These are phyloP conservation scores for Jamesozyma lodderae DNA, from an alignment of 805 yeast species.

Conservation along the genomic window DNA sequence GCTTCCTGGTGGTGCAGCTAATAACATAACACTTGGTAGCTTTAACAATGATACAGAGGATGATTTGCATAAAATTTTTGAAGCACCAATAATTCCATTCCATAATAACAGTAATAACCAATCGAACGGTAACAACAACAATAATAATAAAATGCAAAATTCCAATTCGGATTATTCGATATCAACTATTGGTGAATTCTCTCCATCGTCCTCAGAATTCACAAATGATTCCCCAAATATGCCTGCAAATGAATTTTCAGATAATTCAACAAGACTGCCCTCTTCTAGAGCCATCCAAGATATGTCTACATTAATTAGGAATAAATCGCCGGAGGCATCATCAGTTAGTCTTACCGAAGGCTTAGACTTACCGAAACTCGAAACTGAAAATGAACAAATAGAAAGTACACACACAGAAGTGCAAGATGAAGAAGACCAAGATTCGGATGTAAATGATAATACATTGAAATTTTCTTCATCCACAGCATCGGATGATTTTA, in stretches of 20 bases:
- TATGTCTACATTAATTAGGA: constrained; percentile 31
- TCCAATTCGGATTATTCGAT: constrained; percentile 31
- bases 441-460: background rate
- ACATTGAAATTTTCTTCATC: constrained; percentile 8
- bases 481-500: constrained; percentile 19
- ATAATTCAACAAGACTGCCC: constrained; percentile 27
- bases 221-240: constrained; percentile 33
- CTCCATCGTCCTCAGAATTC: constrained; percentile 39
- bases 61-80: constrained; percentile 20
- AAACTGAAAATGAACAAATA: background rate
- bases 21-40: too few species aligned
- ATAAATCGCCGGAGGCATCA: background rate
- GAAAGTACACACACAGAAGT: background rate
- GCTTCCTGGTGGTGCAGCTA: too few species aligned
- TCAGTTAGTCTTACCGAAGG: too few species aligned
- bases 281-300: constrained; percentile 35
- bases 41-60: constrained; percentile 9
- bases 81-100: constrained; percentile 27
- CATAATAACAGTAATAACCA: constrained; percentile 7
- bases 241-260: constrained; percentile 12
- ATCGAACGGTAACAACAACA: too few species aligned
- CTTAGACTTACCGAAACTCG: too few species aligned
- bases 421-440: background rate
- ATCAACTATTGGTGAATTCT: constrained; percentile 38
- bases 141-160: constrained; percentile 18